Base-by-base conservation (phyloP, 1,284 basidiomycete species). In the Ganoderma sp. region DNA sequence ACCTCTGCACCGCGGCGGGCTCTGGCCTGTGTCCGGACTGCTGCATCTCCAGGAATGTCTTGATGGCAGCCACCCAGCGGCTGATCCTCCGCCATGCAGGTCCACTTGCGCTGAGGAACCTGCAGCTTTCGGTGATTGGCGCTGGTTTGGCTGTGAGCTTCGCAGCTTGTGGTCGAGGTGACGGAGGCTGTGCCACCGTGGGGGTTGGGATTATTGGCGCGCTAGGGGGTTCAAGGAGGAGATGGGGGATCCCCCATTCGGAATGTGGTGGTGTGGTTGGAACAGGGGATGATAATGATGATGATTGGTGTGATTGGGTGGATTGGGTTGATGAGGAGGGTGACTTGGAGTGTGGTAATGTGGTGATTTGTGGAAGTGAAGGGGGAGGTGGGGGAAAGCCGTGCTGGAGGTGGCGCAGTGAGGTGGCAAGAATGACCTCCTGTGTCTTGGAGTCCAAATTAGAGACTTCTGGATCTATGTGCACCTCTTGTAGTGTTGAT, bases 21-120 rank as follows among this genome's bases (percentile, higher is more conserved):
- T 32, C 28, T 17, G 39, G 56, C 32, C 12, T 39, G 17, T 28
- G 10, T 50, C n/a, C 14, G 14, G 61, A 37, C 58, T 61, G 15
- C 34, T 62, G 56, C 22, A 62, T 19, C 5, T 50, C 37, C 15
- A 69, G 65, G 52, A 66, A 67, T 15, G 15, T 48, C 32, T n/a
- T 10, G 52, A 68, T 65, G 12, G 60, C 42, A 2, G 25, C 22
- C 1, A 43, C 37, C 67, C 67, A 68, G 15, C 37, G 58, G 32
- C 42, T 48, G 8, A 50, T 56, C 54, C 62, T n/a, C 42, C 61
- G 58, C 42, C 48, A 17, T 34, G 61, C 66, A 25, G 54, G 54
- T 7, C 9, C 15, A 9, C 32, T 58, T 17, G 17, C 5, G 17
- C n/a, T 14, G 9, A 58, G 56, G 19, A 17, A 34, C 34, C 39